These are phyloP conservation scores for Pilaira anomala DNA, from an alignment of 192 early-diverging fungal genomes.

Conservation along the genomic window DNA sequence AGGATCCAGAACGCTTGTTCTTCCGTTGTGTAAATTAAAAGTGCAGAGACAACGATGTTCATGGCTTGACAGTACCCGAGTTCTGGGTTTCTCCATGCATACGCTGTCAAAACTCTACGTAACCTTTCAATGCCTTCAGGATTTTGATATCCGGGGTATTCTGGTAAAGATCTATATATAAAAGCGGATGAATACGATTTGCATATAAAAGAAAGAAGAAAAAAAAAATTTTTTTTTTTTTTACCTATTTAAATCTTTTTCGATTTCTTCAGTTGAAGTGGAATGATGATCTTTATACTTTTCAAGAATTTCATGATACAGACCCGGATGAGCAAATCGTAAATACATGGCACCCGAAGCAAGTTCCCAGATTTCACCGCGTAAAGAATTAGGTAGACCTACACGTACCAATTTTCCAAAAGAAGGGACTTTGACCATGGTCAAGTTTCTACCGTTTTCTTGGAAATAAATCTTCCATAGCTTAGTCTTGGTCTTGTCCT, in stretches of 20 bases:
- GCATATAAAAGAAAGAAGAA: constrained; percentile 3
- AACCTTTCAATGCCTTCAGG: constrained; percentile 89
- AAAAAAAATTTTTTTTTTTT: background rate
- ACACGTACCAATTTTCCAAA: constrained; percentile 80
- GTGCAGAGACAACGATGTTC: constrained; percentile 96
- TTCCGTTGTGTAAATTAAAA: constrained; percentile 92
- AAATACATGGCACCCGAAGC: constrained; percentile 78
- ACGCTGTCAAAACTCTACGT: constrained; percentile 88
- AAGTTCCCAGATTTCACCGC: constrained; percentile 90
- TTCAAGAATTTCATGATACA: constrained; percentile 62
- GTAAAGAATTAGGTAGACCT: constrained; percentile 75
- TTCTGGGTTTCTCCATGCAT: constrained; percentile 81
- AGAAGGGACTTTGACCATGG: constrained; percentile 67
- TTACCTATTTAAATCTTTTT: constrained; percentile 78
- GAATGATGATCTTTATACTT: constrained; percentile 61
- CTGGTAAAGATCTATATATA: constrained; percentile 76
- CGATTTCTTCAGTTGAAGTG: constrained; percentile 83
- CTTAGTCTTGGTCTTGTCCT: constrained; percentile 70
- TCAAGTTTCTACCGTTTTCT: constrained; percentile 80
- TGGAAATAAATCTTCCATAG: constrained; percentile 75
- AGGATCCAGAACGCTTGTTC: constrained; percentile 98
- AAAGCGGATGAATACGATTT: background rate
- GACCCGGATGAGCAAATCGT: constrained; percentile 71
- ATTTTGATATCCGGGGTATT: constrained; percentile 89
- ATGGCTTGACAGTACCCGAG: constrained; percentile 99